A percentile compares a stretch with the other conserved stretches of the same genome.
Conservation (phyloP, 768 basidiomycete genomes). For the Lactarius evosmus region DNA sequence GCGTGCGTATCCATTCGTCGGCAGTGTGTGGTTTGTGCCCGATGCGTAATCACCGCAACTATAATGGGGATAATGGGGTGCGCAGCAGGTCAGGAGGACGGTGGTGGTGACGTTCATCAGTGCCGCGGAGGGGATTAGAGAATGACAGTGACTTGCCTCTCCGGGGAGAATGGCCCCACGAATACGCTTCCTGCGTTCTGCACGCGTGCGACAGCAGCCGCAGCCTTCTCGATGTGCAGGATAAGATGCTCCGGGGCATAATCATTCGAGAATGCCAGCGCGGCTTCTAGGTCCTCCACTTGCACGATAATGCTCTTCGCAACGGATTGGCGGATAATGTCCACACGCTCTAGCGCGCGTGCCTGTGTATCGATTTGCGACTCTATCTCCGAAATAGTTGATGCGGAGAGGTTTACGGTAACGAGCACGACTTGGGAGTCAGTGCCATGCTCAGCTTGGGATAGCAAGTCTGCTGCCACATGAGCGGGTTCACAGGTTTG, state of each 20-base stretch:
- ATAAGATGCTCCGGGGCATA: conserved; percentile 99
- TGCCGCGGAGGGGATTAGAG: background rate
- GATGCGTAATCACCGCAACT: conserved; percentile 99
- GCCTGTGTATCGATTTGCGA: conserved; percentile 85
- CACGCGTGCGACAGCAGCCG: conserved; percentile 58
- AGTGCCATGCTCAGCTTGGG: conserved; percentile 96
- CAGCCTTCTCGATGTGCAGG: conserved; percentile 75
- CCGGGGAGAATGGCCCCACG: conserved; percentile 91
- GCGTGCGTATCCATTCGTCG: conserved; percentile 93
- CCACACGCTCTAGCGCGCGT: conserved; percentile 77
- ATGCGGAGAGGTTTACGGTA: conserved; percentile 62
- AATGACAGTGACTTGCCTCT: conserved; percentile 59
- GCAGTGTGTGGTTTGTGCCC: conserved; percentile 97
- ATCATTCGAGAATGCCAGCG: conserved; percentile 88
- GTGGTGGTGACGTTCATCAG: conserved; percentile 15
- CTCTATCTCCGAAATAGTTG: conserved; percentile 72
- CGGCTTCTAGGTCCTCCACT: conserved; percentile 62
- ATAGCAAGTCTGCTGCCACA: conserved; percentile 94
- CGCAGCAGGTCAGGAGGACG: background rate
- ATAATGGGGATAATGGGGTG: conserved; percentile 14
- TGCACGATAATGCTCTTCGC: conserved; percentile 88
- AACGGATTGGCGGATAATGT: conserved; percentile 87
- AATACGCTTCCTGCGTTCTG: conserved; percentile 97
- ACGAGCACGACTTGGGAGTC: conserved; percentile 98
- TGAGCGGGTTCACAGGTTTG: conserved; percentile 80